Base-by-base conservation (phyloP, 2,329 filamentous ascomycete species). In the Xylogone sp. region DNA sequence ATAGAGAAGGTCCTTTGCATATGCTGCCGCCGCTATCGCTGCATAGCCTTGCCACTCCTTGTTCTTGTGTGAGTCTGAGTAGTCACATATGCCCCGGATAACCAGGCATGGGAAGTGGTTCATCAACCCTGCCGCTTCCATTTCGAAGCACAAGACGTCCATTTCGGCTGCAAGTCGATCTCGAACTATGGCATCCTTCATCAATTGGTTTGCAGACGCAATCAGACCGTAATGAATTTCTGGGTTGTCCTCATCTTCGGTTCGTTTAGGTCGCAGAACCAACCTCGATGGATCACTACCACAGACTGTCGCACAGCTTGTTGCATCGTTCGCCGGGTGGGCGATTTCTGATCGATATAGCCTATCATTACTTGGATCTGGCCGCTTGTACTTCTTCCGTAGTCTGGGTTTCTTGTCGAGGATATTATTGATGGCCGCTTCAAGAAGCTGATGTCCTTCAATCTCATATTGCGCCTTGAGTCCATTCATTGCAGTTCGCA, bases 81-180 rank as follows among this genome's bases (percentile, higher is more conserved):
- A 69, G 56, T 69, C 63, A 45, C 61, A 64, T 8, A 68, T 63
- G 1, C 65, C 66, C 9, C 65, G 56, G 31, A 69, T 60, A 2
- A 65, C 62, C 1, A 65, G 52, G 18, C 55, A 64, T 0, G 56
- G 61, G 4, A 64, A 59, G 24, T 61, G 46, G 34, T 65, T 63
- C 57, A 60, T 59, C 3, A 65, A 27, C 3, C 64, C 65, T 2
- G 63, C 61, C 0, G 54, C 60, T 44, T 62, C 64, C 62, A 62
- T 66, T 49, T 67, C 67, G 43, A 68, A 67, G 42, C 61, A 64
- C 6, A 66, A 39, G 4, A 65, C 53, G 16, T 55, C 52, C 7
- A 56, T 49, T 19, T 63, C 53, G 5, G 18, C 19, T 1, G 58
- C 42, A 3, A 68, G 47, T 22, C 39, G 47, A 50, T 70, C 65